Base-by-base conservation (phyloP, 2,329 filamentous ascomycete genomes). In the Pseudopyrenochaeta lycopersici region DNA sequence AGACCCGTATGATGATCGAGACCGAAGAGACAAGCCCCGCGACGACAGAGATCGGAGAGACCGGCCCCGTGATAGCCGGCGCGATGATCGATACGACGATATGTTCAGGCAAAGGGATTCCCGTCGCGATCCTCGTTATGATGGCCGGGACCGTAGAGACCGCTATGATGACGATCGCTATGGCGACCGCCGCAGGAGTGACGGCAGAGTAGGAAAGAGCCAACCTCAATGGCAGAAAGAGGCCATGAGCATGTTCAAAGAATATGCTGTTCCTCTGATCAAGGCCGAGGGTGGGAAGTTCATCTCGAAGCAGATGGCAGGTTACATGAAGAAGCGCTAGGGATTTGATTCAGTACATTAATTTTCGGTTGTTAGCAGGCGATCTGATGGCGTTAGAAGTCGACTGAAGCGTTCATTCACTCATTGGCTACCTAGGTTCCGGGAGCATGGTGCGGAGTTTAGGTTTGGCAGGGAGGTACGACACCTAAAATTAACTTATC, bases 281-380 rank as follows among this genome's bases (percentile, higher is more conserved):
- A 74, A 74, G 58, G 60, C 59, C 5, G 68, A 74, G 48, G 71
- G 71, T 4, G 62, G 60, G 12, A 73, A 68, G 52, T 70, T 67
- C 36, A 53, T 74, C 12, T 55, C 63, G 23, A 71, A 69, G 60
- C 66, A 74, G 53, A 60, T 71, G 49, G 60, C 63, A 4, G 54
- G 56, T 31, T 55, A 67, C 4, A 54, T 66, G 23, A 52, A 56
- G 17, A 66, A 60, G 50, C 56, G 60, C 21, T 59, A 41, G 56
- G 15, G 11, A 3, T 5, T 11, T 6, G 10, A 20, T 5, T 7
- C 7, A 15, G 18, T 21, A 39, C 41, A 32, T 14, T 33, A 11
- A 4, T 12, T 5, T 44, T 36, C 11, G 11, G 11, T 23, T 4
- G 9, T 10, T 23, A 20, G 23, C 23, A 27, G 4, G 9, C 23